phyloP scores from a whole-genome alignment of 371 early-diverging fungal genomes.

The Rhizopus microsporus region DNA sequence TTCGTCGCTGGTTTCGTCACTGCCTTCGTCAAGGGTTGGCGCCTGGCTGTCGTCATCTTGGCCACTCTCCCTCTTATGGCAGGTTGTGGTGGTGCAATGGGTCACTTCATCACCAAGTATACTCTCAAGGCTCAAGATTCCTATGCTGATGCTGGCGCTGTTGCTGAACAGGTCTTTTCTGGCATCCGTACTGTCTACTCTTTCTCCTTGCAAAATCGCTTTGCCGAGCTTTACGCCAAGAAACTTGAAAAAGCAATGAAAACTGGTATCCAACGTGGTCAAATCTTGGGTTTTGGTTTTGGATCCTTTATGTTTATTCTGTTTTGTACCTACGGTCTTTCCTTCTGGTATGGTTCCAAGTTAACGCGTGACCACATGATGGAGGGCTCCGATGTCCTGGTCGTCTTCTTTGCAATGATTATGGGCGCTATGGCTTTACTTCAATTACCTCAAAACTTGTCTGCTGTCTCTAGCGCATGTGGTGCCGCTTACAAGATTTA shows the following conservation, averaged over 20 bases:
- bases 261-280: constrained; percentile 60
- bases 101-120: constrained; percentile 60
- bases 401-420: constrained; percentile 70
- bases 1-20: constrained; percentile 85
- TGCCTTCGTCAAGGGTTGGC: constrained; percentile 84
- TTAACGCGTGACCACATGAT: constrained; percentile 53
- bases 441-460: constrained; percentile 59
- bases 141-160: constrained; percentile 48
- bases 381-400: constrained; percentile 54
- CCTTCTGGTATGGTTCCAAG: constrained; percentile 78
- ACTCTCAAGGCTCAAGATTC: constrained; percentile 37
- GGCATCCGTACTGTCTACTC: constrained; percentile 87
- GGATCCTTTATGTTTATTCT: constrained; percentile 65
- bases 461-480: constrained; percentile 60
- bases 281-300: constrained; percentile 57
- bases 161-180: constrained; percentile 69
- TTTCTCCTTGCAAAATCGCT: constrained; percentile 78
- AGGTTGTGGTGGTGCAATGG: constrained; percentile 61
- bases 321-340: constrained; percentile 67
- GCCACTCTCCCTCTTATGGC: constrained; percentile 66
- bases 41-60: constrained; percentile 73
- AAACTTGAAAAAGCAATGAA: constrained; percentile 56
- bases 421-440: constrained; percentile 56
- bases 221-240: constrained; percentile 60
- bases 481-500: constrained; percentile 73